Base-by-base conservation (phyloP, 805 yeast species). In the Cyberlindnera veronae region DNA sequence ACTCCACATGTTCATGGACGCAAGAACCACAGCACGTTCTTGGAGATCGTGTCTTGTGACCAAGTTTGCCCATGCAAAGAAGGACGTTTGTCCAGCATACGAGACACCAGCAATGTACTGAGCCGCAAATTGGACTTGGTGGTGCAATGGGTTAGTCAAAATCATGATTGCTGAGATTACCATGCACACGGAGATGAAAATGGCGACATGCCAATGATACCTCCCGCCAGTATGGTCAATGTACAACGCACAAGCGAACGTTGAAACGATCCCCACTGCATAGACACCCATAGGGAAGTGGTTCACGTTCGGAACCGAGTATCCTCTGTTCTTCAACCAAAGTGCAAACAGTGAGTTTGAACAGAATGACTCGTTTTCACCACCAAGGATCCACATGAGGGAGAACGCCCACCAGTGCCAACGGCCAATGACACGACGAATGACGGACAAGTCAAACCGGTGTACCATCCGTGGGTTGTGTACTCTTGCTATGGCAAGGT, bases 1-100 rank as follows among this genome's bases (percentile, higher is more conserved):
- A 21, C 78, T 71, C 56, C 76, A 76, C 80, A 77, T 76, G 56
- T 77, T 77, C 82, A 78, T 77, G 0, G 81, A 76, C 0, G 81
- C 85, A 35, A 80, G 61, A 1, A 78, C 81, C 34, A 80, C 64
- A 0, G 85, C 82, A 52, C 85, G 67, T 51, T 77, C 82, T 61
- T 80, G 78, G 19, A 76, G 56, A 55, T 81, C 86, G 45, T 74
- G 68, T 23, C 72, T 68, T 45, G 81, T 75, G 1, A 76, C 74
- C 34, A 75, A 63, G 49, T 79, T 78, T 3, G 81, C 81, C 84
- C 84, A 79, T 0, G 83, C 75, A 37, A 79, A 74, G 55, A 75
- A 74, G 0, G 73, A 67, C 0, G 84, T 74, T 45, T 79, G 84
- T 4, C 80, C 82, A 26, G 82, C 77, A 48, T 70, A 77, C 0